phyloP scores from a whole-genome alignment of 306 rosid genomes.

The Cucurbita pepo region DNA sequence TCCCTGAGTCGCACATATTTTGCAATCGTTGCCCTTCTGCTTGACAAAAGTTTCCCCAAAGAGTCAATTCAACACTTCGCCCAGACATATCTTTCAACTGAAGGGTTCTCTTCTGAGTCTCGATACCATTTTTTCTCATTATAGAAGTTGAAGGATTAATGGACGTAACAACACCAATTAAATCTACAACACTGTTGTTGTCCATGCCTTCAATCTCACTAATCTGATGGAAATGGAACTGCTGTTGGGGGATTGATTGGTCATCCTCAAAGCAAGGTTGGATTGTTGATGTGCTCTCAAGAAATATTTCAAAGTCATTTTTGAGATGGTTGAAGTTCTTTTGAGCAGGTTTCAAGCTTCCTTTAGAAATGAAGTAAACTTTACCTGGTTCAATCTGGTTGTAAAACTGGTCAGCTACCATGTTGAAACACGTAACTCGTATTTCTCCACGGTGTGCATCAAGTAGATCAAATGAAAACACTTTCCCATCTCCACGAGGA shows the following conservation, averaged over 20 bases:
- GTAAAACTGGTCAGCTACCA: slow-evolving; percentile 69
- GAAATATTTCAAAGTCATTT: slow-evolving; percentile 56
- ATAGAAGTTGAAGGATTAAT: slow-evolving; percentile 51
- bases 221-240: slow-evolving; percentile 47
- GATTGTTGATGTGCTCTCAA: slow-evolving; percentile 40
- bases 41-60: slow-evolving; percentile 71
- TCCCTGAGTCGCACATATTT: slow-evolving; percentile 58
- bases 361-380: slow-evolving; percentile 56
- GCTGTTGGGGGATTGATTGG: slow-evolving; percentile 45
- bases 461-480: slow-evolving; percentile 80
- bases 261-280: slow-evolving; percentile 66
- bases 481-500: slow-evolving; percentile 82
- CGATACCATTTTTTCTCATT: slow-evolving; percentile 72
- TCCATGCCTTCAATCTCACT: slow-evolving; percentile 54
- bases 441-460: slow-evolving; percentile 76
- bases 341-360: slow-evolving; percentile 55
- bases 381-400: slow-evolving; percentile 59
- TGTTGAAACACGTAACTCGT: slow-evolving; percentile 74
- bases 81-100: slow-evolving; percentile 75
- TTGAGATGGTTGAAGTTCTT: slow-evolving; percentile 54
- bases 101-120: slow-evolving; percentile 71
- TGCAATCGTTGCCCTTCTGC: slow-evolving; percentile 67
- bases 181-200: slow-evolving; percentile 41
- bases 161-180: slow-evolving; percentile 63
- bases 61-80: slow-evolving; percentile 61